Evolutionary conservation across 306 rosid species (phyloP).

Genomic region (Bauhinia variegata): DNA sequence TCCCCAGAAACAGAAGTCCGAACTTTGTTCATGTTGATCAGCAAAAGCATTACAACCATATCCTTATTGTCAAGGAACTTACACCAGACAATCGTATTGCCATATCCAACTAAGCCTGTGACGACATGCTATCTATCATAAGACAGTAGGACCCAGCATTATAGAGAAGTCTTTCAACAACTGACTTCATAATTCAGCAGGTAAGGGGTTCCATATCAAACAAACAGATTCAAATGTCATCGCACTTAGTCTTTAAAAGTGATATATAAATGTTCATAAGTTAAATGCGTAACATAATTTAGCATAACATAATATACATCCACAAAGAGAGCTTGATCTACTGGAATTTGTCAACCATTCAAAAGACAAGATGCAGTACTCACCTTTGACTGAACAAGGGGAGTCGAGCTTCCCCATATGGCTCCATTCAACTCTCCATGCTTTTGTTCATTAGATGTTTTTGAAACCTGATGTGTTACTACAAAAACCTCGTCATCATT

Average conservation of each 20-base stretch:
- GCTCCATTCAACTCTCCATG: slow-evolving; percentile 47
- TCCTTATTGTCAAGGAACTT: too few relatives aligned
- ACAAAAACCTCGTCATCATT: slow-evolving; percentile 46
- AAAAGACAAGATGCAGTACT: slow-evolving; percentile 42
- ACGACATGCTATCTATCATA: too few relatives aligned
- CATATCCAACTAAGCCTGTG: too few relatives aligned
- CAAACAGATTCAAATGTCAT: neutral
- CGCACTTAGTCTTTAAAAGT: neutral
- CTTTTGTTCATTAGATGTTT: slow-evolving; percentile 44
- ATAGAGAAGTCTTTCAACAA: too few relatives aligned
- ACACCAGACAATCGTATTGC: too few relatives aligned
- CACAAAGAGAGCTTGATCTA: slow-evolving; percentile 9
- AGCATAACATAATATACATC: neutral
- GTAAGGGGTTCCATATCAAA: neutral
- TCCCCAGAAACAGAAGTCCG: neutral
- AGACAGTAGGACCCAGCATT: too few relatives aligned
- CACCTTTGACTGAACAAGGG: slow-evolving; percentile 55
- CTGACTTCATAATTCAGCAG: too few relatives aligned
- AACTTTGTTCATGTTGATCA: neutral
- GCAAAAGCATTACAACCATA: neutral
- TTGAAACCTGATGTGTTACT: slow-evolving; percentile 36
- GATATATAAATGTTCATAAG: slow-evolving; percentile 5
- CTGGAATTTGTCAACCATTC: slow-evolving; percentile 7
- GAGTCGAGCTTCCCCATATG: slow-evolving; percentile 56
- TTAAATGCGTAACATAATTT: neutral